Evolutionary conservation across 1,139 yeast genomes (phyloP), one percentile per base, ranked within the genome.

Genomic region (Debaryomyces nepalensis): DNA sequence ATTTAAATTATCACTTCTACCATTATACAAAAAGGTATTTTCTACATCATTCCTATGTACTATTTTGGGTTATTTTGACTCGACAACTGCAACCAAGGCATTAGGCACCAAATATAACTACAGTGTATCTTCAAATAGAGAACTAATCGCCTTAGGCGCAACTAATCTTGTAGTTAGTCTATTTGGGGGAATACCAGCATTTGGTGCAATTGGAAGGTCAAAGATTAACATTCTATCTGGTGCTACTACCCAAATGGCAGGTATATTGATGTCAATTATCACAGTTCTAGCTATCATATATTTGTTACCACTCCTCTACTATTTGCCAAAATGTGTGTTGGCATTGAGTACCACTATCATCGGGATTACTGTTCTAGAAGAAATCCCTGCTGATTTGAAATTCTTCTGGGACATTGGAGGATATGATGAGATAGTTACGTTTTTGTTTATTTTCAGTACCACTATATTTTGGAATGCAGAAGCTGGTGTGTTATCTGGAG

Each of bases 131-230:
- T 55, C 68, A 15, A 66, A 66, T 46, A 51, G 70, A 9, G 72
- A 66, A 42, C 52, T 66, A 16, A 54, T 66, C 26, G 72, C 72
- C 0, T 53, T 66, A 27, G 70, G 72, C 1, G 49, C 57, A 2
- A 56, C 65, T 18, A 66, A 66, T 45, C 42, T 63, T 15, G 54
- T 59, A 2, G 57, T 57, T 10, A 51, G 67, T n/a, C 46, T 63
- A 22, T 52, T 64, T 14, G 63, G 69, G 32, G 70, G 67, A 1
- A 48, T 66, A 16, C 72, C 72, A 6, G 59, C 68, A 6, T 66
- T 65, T 50, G 70, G 70, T 1, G 70, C 69, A 0, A 54, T 66
- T 41, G 72, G 72, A n/a, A 56, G 72, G 38, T 65, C 70, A 9
- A 65, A 63, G 44, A 61, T 66, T 33, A 64, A 64, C 43, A 53